Evolutionary conservation across 2,329 filamentous ascomycete species (phyloP), one percentile per base, ranked within the genome.

Genomic region (Pestalotiopsis sp.): DNA sequence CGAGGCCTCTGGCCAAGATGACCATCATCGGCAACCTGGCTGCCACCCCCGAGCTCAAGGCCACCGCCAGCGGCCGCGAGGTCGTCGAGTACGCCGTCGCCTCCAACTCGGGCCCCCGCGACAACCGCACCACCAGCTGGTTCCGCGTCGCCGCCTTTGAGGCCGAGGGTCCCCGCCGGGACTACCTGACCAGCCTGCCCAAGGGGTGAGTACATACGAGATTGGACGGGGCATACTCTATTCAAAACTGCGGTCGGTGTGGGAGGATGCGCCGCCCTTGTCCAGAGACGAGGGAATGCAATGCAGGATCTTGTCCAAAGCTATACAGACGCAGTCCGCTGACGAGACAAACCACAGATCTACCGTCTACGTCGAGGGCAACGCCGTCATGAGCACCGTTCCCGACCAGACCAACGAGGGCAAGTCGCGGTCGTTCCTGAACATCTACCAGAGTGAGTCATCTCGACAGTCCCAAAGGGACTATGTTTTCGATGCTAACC

Each of bases 1-100:
- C 88, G 64, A 87, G 89, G 71, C 82, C 86, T 71, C 77, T 96
- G 73, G 93, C 96, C 74, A 92, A 91, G 81, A 92, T 99, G 85
- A 92, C 90, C 76, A 85, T 99, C 81, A 87, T 98, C 74, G 96
- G 96, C 78, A 92, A 94, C 81, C 90, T 99, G 65, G 94, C 89
- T 70, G 88, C 90, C 75, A 87, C 89, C 66, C 95, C 96, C 69
- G 95, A 98, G 85, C 76, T 94, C 73, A 85, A 87, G 49, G 81
- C 89, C 69, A 93, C 92, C 62, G 87, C 88, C 76, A 91, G 84
- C 66, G 94, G 94, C 69, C 87, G 86, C 72, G 92, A 97, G 72
- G 77, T 97, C 69, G 78, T 98, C 77, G 89, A 88, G 75, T 98
- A 97, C 80, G 84, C 90, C 4, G 84, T 99, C 71, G 95, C 89